Evolutionary conservation across 768 basidiomycete species (phyloP).

Genomic region (Boletus sensibilis): DNA sequence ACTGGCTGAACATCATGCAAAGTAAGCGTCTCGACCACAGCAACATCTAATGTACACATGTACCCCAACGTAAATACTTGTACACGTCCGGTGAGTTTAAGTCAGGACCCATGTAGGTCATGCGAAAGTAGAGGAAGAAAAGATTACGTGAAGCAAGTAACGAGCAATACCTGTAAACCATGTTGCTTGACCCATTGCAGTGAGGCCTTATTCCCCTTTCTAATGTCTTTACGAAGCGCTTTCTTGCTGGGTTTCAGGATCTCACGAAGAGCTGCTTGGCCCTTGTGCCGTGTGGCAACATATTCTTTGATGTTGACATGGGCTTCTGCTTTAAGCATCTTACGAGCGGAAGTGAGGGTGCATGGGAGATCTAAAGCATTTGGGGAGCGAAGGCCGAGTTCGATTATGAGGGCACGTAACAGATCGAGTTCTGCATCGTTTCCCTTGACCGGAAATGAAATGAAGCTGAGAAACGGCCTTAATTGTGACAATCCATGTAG

Average conservation of each 20-base stretch:
- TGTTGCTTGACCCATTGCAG: constrained; percentile 61
- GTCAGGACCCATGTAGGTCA: background rate
- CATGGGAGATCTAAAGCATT: constrained; percentile 48
- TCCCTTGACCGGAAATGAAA: constrained; percentile 20
- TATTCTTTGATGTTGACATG: constrained; percentile 78
- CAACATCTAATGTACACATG: background rate
- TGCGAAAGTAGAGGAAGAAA: background rate
- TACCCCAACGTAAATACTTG: background rate
- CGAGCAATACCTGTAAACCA: constrained; percentile 62
- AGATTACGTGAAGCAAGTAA: constrained; percentile 44
- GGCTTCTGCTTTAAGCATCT: constrained; percentile 59
- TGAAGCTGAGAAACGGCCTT: constrained; percentile 14
- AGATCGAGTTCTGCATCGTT: constrained; percentile 46
- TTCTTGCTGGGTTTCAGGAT: constrained; percentile 62
- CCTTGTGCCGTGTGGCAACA: constrained; percentile 60
- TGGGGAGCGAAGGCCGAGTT: constrained; percentile 59
- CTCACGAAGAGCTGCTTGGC: constrained; percentile 56
- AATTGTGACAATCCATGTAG: background rate
- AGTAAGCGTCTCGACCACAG: background rate
- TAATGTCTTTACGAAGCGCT: constrained; percentile 62
- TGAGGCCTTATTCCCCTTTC: constrained; percentile 46
- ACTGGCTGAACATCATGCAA: background rate
- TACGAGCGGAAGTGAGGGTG: constrained; percentile 65
- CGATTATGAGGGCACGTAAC: constrained; percentile 72
- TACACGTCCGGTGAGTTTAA: background rate